Conservation (phyloP, 768 basidiomycete species). For the Mycena filopes region DNA sequence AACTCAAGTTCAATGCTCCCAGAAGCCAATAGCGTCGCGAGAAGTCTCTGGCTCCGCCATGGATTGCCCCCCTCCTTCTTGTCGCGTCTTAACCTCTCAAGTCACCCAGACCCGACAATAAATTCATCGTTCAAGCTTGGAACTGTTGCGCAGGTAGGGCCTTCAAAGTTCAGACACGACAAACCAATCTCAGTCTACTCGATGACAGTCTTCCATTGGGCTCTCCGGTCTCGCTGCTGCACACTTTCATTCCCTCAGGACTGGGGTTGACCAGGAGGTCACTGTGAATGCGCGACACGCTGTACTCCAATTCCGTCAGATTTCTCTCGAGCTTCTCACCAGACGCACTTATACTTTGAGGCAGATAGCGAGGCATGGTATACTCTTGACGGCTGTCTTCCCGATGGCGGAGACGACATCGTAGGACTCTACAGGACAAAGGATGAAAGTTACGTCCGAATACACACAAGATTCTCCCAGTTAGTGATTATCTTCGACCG, state of each 20-base stretch:
- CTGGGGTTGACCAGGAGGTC: slow-evolving; percentile 59
- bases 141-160: slow-evolving; percentile 59
- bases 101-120: slow-evolving; percentile 54
- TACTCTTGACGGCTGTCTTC: slow-evolving; percentile 51
- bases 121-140: slow-evolving; percentile 67
- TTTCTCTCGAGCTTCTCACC: no score
- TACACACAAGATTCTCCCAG: slow-evolving; percentile 77
- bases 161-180: slow-evolving; percentile 7
- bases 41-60: slow-evolving; percentile 51
- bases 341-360: background rate
- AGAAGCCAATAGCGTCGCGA: slow-evolving; percentile 18
- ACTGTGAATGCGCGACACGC: slow-evolving; percentile 67
- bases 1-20: background rate
- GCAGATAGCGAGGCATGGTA: slow-evolving; percentile 65
- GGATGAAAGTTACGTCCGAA: slow-evolving; percentile 59
- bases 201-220: slow-evolving; percentile 56
- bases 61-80: slow-evolving; percentile 53
- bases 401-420: slow-evolving; percentile 57
- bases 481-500: slow-evolving; percentile 35
- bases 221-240: slow-evolving; percentile 65
- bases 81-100: slow-evolving; percentile 46
- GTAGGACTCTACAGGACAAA: slow-evolving; percentile 67
- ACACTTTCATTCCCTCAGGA: slow-evolving; percentile 57
- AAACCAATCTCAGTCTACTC: background rate
- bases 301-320: slow-evolving; percentile 60